Percentiles rank a stretch among this genome's conserved stretches.
Evolutionary conservation across 192 early-diverging fungal genomes (phyloP).

Genomic region (Coemansia sp.): DNA sequence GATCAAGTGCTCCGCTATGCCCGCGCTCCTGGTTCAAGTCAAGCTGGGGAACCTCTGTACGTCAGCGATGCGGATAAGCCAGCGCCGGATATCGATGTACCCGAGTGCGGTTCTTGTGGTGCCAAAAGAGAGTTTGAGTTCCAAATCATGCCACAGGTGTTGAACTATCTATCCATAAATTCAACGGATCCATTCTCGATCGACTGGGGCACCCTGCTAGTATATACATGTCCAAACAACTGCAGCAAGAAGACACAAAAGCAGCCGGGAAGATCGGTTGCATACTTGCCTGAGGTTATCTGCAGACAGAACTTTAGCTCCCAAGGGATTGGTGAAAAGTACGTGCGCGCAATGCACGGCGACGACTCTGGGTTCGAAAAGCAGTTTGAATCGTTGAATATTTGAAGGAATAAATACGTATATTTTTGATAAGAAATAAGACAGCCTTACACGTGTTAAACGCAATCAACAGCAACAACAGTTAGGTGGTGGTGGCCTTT

Average conservation of each 20-base stretch:
- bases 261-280: slow-evolving; percentile 24
- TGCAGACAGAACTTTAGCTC: slow-evolving; percentile 82
- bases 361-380: slow-evolving; percentile 35
- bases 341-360: slow-evolving; percentile 41
- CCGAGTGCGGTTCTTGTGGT: slow-evolving; percentile 71
- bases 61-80: slow-evolving; percentile 74
- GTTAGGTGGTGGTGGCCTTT: slow-evolving; percentile 21
- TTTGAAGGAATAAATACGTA: slow-evolving; percentile 12
- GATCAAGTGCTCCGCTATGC: slow-evolving; percentile 84
- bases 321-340: slow-evolving; percentile 67
- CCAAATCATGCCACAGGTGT: slow-evolving; percentile 90
- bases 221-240: slow-evolving; percentile 84
- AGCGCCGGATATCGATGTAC: slow-evolving; percentile 49
- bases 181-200: slow-evolving; percentile 67
- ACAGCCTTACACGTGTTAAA: background rate
- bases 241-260: slow-evolving; percentile 52
- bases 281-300: slow-evolving; percentile 67
- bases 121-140: slow-evolving; percentile 83
- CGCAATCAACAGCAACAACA: background rate
- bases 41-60: slow-evolving; percentile 65
- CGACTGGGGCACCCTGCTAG: slow-evolving; percentile 88
- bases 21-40: slow-evolving; percentile 35
- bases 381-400: slow-evolving; percentile 38
- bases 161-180: slow-evolving; percentile 76
- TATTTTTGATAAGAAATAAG: no score